Conservation (phyloP, 2,329 filamentous ascomycete species). For the Aspergillus texensis region DNA sequence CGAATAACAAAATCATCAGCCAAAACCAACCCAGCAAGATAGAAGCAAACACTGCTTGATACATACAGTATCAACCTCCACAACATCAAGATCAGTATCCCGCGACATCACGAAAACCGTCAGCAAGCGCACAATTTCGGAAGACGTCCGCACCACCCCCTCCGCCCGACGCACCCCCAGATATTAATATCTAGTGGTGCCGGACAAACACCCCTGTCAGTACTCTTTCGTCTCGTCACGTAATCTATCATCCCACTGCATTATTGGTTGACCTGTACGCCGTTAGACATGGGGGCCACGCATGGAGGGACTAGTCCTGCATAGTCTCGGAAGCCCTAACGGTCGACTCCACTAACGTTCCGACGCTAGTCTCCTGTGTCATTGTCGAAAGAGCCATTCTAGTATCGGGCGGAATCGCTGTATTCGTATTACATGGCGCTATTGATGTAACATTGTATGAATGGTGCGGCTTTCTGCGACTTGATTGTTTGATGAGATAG, state of each 20-base stretch:
- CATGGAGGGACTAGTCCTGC: background rate
- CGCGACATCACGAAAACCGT: background rate
- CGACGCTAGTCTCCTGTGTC: background rate
- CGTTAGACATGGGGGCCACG: background rate
- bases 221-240: background rate
- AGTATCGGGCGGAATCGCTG: background rate
- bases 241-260: background rate
- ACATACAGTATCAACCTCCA: background rate
- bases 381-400: background rate
- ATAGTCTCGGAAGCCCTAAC: slow-evolving; percentile 1
- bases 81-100: background rate
- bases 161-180: background rate
- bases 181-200: background rate
- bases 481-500: background rate
- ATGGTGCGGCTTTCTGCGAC: background rate
- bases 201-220: background rate
- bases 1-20: background rate
- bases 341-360: background rate
- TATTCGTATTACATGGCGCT: background rate
- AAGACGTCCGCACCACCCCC: background rate
- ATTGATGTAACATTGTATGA: background rate
- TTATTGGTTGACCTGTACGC: background rate
- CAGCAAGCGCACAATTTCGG: background rate
- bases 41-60: background rate
- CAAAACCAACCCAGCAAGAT: background rate